Conservation (phyloP, 2,329 filamentous ascomycete genomes). For the Xylariaceae sp. region DNA sequence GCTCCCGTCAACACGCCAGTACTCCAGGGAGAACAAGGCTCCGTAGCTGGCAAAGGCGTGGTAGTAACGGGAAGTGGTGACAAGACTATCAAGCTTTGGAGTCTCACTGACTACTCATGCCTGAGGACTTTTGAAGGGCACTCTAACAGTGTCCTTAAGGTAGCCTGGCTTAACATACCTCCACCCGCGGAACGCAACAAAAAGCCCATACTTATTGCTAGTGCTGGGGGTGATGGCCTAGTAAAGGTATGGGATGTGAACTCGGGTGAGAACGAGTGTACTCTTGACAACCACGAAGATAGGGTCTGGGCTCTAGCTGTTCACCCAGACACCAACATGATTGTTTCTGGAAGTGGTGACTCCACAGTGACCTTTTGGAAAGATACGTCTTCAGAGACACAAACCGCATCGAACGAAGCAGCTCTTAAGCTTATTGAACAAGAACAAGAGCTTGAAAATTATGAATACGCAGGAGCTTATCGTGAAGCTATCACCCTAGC, state of each 20-base stretch:
- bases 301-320: constrained; percentile 89
- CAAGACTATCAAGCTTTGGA: constrained; percentile 97
- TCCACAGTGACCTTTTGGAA: constrained; percentile 95
- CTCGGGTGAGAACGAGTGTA: constrained; percentile 83
- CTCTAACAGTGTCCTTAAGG: constrained; percentile 92
- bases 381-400: constrained; percentile 84
- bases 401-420: constrained; percentile 73
- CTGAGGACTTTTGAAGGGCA: constrained; percentile 95
- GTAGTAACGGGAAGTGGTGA: constrained; percentile 92
- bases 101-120: constrained; percentile 87
- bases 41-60: constrained; percentile 78
- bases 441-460: constrained; percentile 92
- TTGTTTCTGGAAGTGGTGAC: constrained; percentile 91
- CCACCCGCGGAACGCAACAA: constrained; percentile 57
- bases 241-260: constrained; percentile 96
- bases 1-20: constrained; percentile 78
- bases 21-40: constrained; percentile 73
- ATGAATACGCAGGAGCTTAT: constrained; percentile 86
- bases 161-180: constrained; percentile 77
- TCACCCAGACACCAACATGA: constrained; percentile 69
- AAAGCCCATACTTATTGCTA: constrained; percentile 74
- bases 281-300: constrained; percentile 95
- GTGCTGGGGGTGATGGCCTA: constrained; percentile 89
- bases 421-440: constrained; percentile 85
- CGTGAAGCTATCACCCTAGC: constrained; percentile 92